A percentile compares a stretch with the other conserved stretches of the same genome.
phyloP scores from a whole-genome alignment of 768 basidiomycete species.

The Mycena metata region DNA sequence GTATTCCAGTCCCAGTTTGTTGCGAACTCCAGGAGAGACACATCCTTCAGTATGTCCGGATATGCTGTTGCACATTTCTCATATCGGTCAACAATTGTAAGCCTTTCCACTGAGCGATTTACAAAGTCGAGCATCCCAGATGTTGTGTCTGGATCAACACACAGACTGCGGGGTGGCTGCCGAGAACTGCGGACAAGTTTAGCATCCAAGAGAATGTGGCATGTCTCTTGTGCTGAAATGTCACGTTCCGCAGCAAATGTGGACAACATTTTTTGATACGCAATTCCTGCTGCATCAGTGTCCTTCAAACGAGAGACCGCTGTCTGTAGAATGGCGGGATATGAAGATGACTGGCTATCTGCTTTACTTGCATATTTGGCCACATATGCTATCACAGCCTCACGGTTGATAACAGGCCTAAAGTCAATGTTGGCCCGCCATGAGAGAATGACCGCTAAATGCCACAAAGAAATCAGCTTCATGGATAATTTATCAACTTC shows the following conservation, averaged over 20 bases:
- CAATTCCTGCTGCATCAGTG: constrained; percentile 26
- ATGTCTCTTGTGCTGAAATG: constrained; percentile 35
- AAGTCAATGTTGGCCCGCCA: constrained; percentile 46
- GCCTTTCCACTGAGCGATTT: neutral
- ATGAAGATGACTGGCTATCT: constrained; percentile 20
- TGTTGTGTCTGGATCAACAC: constrained; percentile 20
- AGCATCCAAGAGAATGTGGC: constrained; percentile 32
- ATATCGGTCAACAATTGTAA: constrained; percentile 1
- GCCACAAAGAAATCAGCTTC: no score
- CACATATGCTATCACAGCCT: constrained; percentile 40
- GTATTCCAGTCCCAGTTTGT: constrained; percentile 30
- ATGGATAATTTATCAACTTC: no score
- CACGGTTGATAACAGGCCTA: constrained; percentile 39
- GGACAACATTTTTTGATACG: constrained; percentile 35
- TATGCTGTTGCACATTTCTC: neutral
- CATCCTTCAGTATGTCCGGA: neutral
- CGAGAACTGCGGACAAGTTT: constrained; percentile 12
- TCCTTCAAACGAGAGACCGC: constrained; percentile 28
- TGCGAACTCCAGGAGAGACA: constrained; percentile 22
- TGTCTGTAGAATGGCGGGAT: constrained; percentile 3
- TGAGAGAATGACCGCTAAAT: no score
- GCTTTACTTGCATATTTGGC: constrained; percentile 40
- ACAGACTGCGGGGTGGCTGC: constrained; percentile 10
- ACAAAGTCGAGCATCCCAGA: constrained; percentile 11
- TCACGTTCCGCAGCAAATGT: constrained; percentile 28